phyloP scores from a whole-genome alignment of 495 filamentous ascomycete genomes.

The Barbatosphaeria neglecta region DNA sequence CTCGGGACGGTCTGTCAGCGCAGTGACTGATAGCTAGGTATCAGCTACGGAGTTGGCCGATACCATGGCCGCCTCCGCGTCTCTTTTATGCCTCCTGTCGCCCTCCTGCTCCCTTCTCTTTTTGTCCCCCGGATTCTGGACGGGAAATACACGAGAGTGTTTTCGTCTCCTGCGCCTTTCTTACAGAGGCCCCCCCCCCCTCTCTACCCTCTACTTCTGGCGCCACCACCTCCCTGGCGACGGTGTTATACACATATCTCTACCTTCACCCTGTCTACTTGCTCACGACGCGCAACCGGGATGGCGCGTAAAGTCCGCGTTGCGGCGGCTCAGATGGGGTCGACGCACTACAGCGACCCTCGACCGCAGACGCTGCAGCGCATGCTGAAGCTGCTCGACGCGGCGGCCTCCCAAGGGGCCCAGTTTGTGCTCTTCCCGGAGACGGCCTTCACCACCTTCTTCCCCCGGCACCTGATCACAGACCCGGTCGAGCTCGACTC shows the following conservation, averaged over 20 bases:
- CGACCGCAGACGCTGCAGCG: slow-evolving; percentile 25
- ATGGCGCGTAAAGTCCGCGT: slow-evolving; percentile 4
- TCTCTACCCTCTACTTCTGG: too few species aligned
- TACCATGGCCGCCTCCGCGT: not conserved
- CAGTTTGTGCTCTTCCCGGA: slow-evolving; percentile 38
- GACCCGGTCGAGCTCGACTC: slow-evolving; percentile 23
- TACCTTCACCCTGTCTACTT: too few species aligned
- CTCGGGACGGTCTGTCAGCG: not conserved
- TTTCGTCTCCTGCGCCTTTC: too few species aligned
- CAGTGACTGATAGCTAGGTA: too few species aligned
- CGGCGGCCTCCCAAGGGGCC: slow-evolving; percentile 22
- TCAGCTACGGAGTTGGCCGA: not conserved
- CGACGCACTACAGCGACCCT: slow-evolving; percentile 21
- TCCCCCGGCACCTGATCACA: slow-evolving; percentile 31
- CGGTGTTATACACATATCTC: too few species aligned
- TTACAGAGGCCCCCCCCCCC: too few species aligned
- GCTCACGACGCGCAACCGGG: not conserved
- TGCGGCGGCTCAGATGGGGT: slow-evolving; percentile 35
- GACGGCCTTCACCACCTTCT: slow-evolving; percentile 37
- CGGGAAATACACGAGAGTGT: too few species aligned
- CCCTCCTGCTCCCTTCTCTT: not conserved
- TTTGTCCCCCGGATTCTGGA: not conserved
- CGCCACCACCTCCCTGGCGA: too few species aligned
- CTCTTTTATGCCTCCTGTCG: not conserved
- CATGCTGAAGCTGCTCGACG: slow-evolving; percentile 28